Percentiles rank a stretch among this genome's conserved stretches.
phyloP scores from a whole-genome alignment of 306 rosid genomes.

The Amphicarpaea edgeworthii region DNA sequence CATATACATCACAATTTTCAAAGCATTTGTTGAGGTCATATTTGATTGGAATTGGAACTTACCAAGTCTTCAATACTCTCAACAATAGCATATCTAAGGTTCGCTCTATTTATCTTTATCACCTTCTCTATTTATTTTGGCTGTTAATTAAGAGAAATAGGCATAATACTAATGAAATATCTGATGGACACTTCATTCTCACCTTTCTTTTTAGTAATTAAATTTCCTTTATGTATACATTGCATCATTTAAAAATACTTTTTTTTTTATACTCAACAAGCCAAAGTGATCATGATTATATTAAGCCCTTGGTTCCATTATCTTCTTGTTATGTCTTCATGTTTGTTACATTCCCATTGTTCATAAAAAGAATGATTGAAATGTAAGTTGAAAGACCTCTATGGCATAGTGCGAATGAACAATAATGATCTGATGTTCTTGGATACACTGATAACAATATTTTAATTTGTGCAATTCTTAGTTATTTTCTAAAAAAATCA shows the following conservation, averaged over 20 bases:
- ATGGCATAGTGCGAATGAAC: too few species aligned
- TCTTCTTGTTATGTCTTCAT: too few species aligned
- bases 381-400: too few species aligned
- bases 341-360: too few species aligned
- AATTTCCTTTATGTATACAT: background rate
- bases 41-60: slow-evolving; percentile 28
- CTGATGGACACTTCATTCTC: background rate
- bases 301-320: too few species aligned
- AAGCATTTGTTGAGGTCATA: background rate
- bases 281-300: background rate
- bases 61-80: background rate
- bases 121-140: background rate
- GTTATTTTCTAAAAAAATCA: too few species aligned
- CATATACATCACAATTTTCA: background rate
- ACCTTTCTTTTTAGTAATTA: too few species aligned
- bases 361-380: background rate
- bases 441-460: too few species aligned
- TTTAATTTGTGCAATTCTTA: background rate
- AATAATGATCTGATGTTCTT: too few species aligned
- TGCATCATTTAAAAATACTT: background rate
- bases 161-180: background rate
- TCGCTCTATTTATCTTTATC: background rate
- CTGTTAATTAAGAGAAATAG: background rate
- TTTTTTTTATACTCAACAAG: background rate
- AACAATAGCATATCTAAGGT: slow-evolving; percentile 23